Conservation (phyloP, 139 green algal species). For the Eudorina sp. region DNA sequence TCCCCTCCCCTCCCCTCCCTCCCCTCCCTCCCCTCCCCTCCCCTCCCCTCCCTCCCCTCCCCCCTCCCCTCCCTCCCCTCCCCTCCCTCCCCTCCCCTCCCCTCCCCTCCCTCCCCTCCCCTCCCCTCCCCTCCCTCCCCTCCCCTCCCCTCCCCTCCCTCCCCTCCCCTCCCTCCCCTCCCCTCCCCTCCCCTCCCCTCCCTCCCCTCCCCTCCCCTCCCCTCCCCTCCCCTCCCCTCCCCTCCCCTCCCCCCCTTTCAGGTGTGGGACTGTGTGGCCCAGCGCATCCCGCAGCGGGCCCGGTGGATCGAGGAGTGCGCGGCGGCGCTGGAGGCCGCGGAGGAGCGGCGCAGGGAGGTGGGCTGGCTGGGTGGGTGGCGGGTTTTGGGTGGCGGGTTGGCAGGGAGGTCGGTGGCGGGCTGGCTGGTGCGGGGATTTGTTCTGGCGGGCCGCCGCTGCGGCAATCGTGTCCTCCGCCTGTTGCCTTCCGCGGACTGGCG, state of each 20-base stretch:
- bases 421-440: too few relatives aligned
- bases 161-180: neutral
- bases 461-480: too few relatives aligned
- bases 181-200: neutral
- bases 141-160: neutral
- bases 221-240: neutral
- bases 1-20: too few relatives aligned
- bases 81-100: too few relatives aligned
- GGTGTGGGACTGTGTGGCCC: conserved; percentile 60
- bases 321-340: conserved; percentile 55
- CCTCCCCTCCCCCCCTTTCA: neutral
- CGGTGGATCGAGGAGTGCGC: conserved; percentile 54
- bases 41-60: too few relatives aligned
- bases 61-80: too few relatives aligned
- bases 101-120: too few relatives aligned
- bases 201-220: neutral
- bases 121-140: too few relatives aligned
- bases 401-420: neutral
- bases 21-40: too few relatives aligned
- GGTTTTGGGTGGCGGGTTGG: neutral
- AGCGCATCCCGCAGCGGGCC: conserved; percentile 39
- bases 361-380: neutral
- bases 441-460: too few relatives aligned
- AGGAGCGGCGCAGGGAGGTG: conserved; percentile 51
- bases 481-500: too few relatives aligned